Conservation (phyloP, 2,329 filamentous ascomycete genomes). For the Cryoendolithus antarcticus region DNA sequence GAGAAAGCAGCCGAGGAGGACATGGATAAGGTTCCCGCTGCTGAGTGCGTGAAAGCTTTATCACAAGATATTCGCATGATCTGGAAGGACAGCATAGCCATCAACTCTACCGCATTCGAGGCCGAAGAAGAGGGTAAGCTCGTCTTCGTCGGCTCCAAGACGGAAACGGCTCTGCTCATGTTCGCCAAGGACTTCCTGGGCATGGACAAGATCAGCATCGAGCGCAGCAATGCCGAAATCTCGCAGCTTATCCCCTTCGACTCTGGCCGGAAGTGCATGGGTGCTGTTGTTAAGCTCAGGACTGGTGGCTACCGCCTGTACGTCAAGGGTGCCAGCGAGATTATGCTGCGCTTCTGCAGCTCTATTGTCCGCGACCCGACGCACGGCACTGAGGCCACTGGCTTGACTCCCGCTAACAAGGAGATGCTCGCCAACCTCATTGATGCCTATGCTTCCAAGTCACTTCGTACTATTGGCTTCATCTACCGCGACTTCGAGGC, state of each 20-base stretch:
- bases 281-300: slow-evolving; percentile 45
- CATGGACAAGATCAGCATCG: slow-evolving; percentile 49
- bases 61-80: slow-evolving; percentile 41
- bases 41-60: slow-evolving; percentile 43
- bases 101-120: slow-evolving; percentile 61
- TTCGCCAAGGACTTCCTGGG: slow-evolving; percentile 56
- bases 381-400: slow-evolving; percentile 41
- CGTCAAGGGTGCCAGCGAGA: slow-evolving; percentile 41
- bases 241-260: slow-evolving; percentile 49
- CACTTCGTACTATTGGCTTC: slow-evolving; percentile 73
- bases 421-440: slow-evolving; percentile 55
- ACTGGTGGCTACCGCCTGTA: slow-evolving; percentile 43
- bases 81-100: slow-evolving; percentile 50
- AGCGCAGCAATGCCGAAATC: slow-evolving; percentile 49
- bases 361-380: slow-evolving; percentile 47
- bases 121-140: slow-evolving; percentile 46
- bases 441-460: slow-evolving; percentile 63
- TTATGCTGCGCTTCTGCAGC: slow-evolving; percentile 36
- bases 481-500: slow-evolving; percentile 72
- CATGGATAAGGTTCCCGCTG: slow-evolving; percentile 37
- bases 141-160: slow-evolving; percentile 63
- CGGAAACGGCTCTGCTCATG: slow-evolving; percentile 60
- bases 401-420: slow-evolving; percentile 45
- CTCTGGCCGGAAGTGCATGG: slow-evolving; percentile 58
- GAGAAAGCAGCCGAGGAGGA: slow-evolving; percentile 23